A percentile compares a stretch with the other conserved stretches of the same genome.
These are phyloP conservation scores for Paramecium sexaurelia DNA, from an alignment of 73 alveolate genomes.

Conservation along the genomic window DNA sequence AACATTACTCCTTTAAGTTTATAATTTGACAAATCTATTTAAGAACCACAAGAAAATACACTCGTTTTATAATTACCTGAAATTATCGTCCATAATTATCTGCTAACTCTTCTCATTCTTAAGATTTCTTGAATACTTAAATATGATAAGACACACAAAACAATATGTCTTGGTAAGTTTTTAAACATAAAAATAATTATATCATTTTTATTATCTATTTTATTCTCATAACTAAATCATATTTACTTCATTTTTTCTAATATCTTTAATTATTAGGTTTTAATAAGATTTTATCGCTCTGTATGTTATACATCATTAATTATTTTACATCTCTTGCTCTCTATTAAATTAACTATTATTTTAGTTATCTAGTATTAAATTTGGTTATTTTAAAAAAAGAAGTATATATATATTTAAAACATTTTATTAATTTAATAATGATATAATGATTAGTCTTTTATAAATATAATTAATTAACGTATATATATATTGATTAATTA, in stretches of 20 bases:
- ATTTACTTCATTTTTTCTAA: not conserved
- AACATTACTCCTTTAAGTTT: not conserved
- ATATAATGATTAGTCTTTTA: too few species aligned
- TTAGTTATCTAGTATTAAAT: too few species aligned
- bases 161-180: slow-evolving; percentile 1
- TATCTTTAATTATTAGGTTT: too few species aligned
- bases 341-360: too few species aligned
- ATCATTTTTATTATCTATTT: not conserved
- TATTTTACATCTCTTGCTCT: too few species aligned
- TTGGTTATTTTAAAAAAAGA: too few species aligned
- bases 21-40: not conserved
- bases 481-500: too few species aligned
- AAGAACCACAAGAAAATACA: not conserved
- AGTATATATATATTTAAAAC: too few species aligned
- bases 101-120: not conserved
- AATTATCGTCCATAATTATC: not conserved
- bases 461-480: too few species aligned
- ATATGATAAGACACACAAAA: not conserved
- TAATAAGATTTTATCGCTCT: too few species aligned
- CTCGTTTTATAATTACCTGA: not conserved
- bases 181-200: not conserved
- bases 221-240: not conserved
- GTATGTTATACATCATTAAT: too few species aligned
- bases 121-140: not conserved
- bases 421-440: too few species aligned